A percentile compares a stretch with the other conserved stretches of the same genome.
phyloP scores from a whole-genome alignment of 805 yeast genomes.

The Kodamaea hsintzibuensis region DNA sequence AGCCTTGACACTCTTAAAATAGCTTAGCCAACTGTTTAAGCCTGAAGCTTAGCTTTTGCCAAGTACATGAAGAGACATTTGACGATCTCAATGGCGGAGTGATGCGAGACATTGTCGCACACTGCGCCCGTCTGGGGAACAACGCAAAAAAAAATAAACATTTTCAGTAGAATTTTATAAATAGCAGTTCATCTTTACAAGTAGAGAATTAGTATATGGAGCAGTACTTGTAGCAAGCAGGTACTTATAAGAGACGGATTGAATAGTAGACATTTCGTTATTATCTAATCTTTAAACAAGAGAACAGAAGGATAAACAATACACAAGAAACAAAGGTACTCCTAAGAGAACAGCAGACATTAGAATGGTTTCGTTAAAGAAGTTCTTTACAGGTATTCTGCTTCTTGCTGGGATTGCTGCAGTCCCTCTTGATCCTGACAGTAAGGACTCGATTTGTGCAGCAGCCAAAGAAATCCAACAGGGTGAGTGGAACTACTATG shows the following conservation, averaged over 20 bases:
- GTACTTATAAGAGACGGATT: neutral
- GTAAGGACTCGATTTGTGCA: slow-evolving; percentile 40
- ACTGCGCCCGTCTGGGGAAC: neutral
- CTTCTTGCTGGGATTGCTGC: neutral
- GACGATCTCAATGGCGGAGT: neutral
- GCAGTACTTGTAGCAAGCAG: neutral
- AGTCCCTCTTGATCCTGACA: slow-evolving; percentile 36
- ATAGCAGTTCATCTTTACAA: neutral
- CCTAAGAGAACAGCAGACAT: neutral
- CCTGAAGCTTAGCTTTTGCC: neutral
- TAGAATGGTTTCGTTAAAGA: slow-evolving; percentile 7
- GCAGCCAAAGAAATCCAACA: slow-evolving; percentile 36
- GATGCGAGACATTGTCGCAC: neutral
- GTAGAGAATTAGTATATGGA: neutral
- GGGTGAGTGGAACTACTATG: slow-evolving; percentile 49
- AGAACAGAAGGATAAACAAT: neutral
- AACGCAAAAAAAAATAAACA: neutral
- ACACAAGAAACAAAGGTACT: neutral
- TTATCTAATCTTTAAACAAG: too few species aligned
- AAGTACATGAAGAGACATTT: neutral
- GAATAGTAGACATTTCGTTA: neutral
- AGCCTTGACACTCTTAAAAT: neutral
- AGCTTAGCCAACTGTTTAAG: too few species aligned
- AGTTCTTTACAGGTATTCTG: slow-evolving; percentile 7
- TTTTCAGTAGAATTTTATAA: neutral